Base-by-base conservation (phyloP, 2,329 filamentous ascomycete species). In the Phaeoacremonium minimum region DNA sequence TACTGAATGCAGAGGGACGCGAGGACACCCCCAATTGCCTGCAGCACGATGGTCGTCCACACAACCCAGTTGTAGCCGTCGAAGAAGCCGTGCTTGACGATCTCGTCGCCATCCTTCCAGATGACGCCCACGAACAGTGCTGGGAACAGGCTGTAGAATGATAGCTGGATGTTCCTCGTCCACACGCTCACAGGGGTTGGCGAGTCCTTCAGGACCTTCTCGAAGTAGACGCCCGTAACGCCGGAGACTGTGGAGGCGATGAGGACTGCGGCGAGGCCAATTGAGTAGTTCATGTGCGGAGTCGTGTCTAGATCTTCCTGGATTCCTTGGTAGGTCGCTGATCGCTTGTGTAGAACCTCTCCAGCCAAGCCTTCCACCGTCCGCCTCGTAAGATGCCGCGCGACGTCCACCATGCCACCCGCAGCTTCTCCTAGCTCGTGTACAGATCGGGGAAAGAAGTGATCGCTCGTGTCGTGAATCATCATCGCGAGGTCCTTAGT, bases 101-200 rank as follows among this genome's bases (percentile, higher is more conserved):
- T 89, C 28, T 85, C 83, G 42, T 82, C 78, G 17, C 91, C 93
- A 48, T 98, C 93, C 45, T 88, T 86, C 64, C 87, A 86, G 4
- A 94, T 64, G 6, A 97, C 83, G 2, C 91, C 93, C 35, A 95
- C 73, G 39, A 97, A 80, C 1, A 96, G 70, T 1, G 90, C 86
- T 0, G 91, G 88, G 50, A 96, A 91, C 2, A 97, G 70, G 1
- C 90, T 95, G 66, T 95, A 98, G 55, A 96, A 87, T 1, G 89
- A 90, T 16, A 98, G 69, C 60, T 98, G 93, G 32, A 96, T 85
- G 57, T 97, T 98, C 43, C 93, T 83, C 30, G 93, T 83, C 93
- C 93, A 98, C 12, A 97, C 73, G 1, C 87, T 91, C 6, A 83
- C 83, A 32, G 80, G 75, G 3, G 75, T 73, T 1, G 77, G 73